Conservation (phyloP, 2,329 filamentous ascomycete genomes). For the Atkinsonella texensis region DNA sequence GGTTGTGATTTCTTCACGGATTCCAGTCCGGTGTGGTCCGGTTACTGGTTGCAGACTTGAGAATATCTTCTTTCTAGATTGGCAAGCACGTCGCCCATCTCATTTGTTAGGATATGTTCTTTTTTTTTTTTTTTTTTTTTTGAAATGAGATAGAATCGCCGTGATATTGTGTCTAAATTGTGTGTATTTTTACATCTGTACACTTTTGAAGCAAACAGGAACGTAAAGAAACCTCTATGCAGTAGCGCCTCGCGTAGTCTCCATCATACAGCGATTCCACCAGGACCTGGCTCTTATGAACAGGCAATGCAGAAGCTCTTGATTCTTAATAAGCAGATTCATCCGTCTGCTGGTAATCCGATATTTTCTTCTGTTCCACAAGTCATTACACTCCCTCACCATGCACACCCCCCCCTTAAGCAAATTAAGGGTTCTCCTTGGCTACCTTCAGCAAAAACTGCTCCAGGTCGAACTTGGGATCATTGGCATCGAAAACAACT, state of each 20-base stretch:
- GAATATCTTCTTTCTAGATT: not conserved
- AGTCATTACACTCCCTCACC: not conserved
- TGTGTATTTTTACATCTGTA: conserved; percentile 42
- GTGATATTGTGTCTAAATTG: conserved; percentile 29
- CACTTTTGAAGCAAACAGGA: conserved; percentile 29
- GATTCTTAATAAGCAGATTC: conserved; percentile 2
- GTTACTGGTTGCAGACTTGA: no score
- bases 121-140: not conserved
- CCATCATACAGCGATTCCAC: conserved; percentile 21
- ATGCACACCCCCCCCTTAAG: not conserved
- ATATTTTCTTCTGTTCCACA: not conserved
- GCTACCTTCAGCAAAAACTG: conserved; percentile 58
- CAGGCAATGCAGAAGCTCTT: conserved; percentile 2
- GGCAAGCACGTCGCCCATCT: not conserved
- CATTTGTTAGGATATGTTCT: not conserved
- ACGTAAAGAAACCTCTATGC: conserved; percentile 38
- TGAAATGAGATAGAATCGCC: not conserved
- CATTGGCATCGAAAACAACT: conserved; percentile 51
- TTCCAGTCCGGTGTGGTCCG: no score
- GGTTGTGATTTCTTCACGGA: no score
- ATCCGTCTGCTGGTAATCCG: not conserved
- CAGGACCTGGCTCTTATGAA: conserved; percentile 9
- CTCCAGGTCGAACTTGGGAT: conserved; percentile 91
- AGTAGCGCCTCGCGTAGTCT: conserved; percentile 29
- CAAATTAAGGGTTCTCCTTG: conserved; percentile 37